A percentile compares a stretch with the other conserved stretches of the same genome.
Conservation (phyloP, 2,329 filamentous ascomycete species). For the Colletotrichum sojae region DNA sequence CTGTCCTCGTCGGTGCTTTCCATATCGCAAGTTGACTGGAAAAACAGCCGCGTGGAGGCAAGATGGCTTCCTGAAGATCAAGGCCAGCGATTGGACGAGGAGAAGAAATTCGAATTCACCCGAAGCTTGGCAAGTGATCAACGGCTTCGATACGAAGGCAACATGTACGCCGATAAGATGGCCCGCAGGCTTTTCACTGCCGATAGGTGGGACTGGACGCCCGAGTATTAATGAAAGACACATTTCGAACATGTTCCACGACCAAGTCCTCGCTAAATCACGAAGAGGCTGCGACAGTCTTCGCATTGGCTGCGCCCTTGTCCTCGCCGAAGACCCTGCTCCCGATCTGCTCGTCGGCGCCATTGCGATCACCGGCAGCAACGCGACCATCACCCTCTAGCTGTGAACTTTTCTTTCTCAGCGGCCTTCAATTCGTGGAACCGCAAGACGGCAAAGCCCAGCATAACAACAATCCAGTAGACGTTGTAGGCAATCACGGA, state of each 20-base stretch:
- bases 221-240: slow-evolving; percentile 52
- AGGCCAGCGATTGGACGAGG: slow-evolving; percentile 17
- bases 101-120: slow-evolving; percentile 63
- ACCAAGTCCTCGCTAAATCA: background rate
- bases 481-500: slow-evolving; percentile 90
- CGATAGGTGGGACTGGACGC: slow-evolving; percentile 72
- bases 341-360: slow-evolving; percentile 7
- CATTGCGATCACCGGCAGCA: slow-evolving; percentile 6
- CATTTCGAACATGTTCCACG: background rate
- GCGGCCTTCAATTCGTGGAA: slow-evolving; percentile 73
- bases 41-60: slow-evolving; percentile 53
- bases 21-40: slow-evolving; percentile 63
- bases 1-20: slow-evolving; percentile 62
- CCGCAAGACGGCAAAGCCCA: slow-evolving; percentile 75
- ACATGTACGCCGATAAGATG: slow-evolving; percentile 65
- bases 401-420: slow-evolving; percentile 53
- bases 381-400: too few relatives aligned
- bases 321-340: slow-evolving; percentile 2
- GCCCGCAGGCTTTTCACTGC: slow-evolving; percentile 70
- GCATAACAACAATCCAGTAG: slow-evolving; percentile 86
- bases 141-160: slow-evolving; percentile 63
- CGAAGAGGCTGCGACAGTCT: slow-evolving; percentile 13
- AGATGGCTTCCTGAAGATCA: slow-evolving; percentile 55
- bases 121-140: slow-evolving; percentile 65
- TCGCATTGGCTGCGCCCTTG: slow-evolving; percentile 21